Conservation (phyloP, 345 rosid genomes). For the Arabis hirsuta region DNA sequence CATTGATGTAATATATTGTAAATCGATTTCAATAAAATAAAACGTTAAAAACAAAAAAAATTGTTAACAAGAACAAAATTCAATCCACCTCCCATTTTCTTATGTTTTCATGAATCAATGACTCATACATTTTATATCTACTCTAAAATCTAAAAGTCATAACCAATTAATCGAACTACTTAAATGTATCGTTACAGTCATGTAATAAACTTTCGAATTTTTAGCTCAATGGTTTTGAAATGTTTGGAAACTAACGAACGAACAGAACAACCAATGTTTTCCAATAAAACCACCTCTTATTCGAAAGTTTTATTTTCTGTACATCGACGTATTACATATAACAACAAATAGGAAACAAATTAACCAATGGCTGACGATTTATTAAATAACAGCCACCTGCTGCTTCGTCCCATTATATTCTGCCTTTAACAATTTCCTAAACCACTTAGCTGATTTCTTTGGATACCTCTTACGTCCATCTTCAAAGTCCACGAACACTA, state of each 20-base stretch:
- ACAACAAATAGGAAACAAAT: background rate
- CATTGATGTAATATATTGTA: too few relatives aligned
- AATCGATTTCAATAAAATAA: too few relatives aligned
- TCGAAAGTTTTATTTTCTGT: background rate
- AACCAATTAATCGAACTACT: background rate
- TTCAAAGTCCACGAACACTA: slow-evolving; percentile 49
- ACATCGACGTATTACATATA: background rate
- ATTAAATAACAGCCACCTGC: slow-evolving; percentile 36
- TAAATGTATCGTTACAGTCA: background rate
- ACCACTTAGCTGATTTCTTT: slow-evolving; percentile 49
- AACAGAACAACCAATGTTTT: background rate
- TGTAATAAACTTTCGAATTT: background rate
- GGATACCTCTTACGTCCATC: slow-evolving; percentile 43
- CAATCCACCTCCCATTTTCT: too few relatives aligned
- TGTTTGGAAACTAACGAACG: slow-evolving; percentile 4
- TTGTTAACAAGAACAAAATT: too few relatives aligned
- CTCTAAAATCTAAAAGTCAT: background rate
- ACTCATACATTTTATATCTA: too few relatives aligned
- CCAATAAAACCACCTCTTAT: slow-evolving; percentile 8
- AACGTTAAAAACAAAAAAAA: too few relatives aligned
- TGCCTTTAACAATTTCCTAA: slow-evolving; percentile 34
- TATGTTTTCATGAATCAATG: too few relatives aligned
- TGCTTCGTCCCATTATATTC: slow-evolving; percentile 4
- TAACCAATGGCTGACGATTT: background rate
- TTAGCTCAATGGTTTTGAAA: background rate